Percentiles rank a stretch among this genome's conserved stretches.
Conservation (phyloP, 2,329 filamentous ascomycete genomes). For the Epichloe sylvatica region DNA sequence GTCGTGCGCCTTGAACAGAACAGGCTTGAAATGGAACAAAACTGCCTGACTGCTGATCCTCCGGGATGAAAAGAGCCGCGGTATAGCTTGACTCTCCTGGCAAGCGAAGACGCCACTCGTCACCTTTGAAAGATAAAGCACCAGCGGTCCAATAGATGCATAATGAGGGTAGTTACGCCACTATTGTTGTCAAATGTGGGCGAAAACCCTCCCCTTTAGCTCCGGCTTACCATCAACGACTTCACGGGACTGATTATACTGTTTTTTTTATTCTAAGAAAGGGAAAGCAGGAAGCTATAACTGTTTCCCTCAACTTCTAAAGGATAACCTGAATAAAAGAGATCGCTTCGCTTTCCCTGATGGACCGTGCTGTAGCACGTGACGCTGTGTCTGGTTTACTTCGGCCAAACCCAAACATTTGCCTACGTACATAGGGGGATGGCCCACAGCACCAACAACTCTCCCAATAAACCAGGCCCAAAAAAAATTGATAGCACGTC, state of each 20-base stretch:
- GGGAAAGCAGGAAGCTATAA: no score
- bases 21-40: no score
- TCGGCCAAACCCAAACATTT: background rate
- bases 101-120: no score
- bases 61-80: no score
- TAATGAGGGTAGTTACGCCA: slow-evolving; percentile 44
- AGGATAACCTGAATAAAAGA: no score
- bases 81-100: no score
- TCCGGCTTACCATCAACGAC: slow-evolving; percentile 41
- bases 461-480: background rate
- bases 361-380: background rate
- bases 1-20: no score
- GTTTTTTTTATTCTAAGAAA: no score
- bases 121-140: no score
- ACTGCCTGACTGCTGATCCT: no score
- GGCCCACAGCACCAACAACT: background rate
- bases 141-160: slow-evolving; percentile 41
- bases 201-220: slow-evolving; percentile 36
- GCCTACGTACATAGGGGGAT: background rate
- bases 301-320: no score
- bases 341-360: no score
- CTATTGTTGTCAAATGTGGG: slow-evolving; percentile 41
- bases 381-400: background rate
- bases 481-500: slow-evolving; percentile 1
- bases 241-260: slow-evolving; percentile 30